These are phyloP conservation scores for Trichoderma atroviride DNA, from an alignment of 2,329 filamentous ascomycete genomes.

Conservation along the genomic window DNA sequence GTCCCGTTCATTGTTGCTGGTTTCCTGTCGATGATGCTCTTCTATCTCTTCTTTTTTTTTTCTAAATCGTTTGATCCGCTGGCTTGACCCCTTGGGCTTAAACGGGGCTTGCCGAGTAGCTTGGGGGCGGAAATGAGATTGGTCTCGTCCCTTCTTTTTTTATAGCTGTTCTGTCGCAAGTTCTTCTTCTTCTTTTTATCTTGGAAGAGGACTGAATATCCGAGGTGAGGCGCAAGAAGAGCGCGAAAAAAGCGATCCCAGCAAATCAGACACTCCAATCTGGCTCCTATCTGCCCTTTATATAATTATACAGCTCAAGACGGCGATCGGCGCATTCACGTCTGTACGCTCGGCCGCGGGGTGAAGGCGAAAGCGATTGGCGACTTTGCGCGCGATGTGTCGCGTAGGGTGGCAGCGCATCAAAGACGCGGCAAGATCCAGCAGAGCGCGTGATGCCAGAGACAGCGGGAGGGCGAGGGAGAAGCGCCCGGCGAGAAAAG, in stretches of 20 bases:
- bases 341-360: slow-evolving; percentile 6
- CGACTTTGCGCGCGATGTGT: slow-evolving; percentile 11
- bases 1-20: slow-evolving; percentile 48
- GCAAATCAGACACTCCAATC: background rate
- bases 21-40: background rate
- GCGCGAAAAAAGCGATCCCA: background rate
- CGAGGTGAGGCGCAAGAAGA: background rate
- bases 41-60: background rate
- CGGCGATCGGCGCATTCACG: background rate
- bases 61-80: background rate
- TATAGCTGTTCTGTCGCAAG: background rate
- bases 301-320: background rate
- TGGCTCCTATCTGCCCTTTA: background rate
- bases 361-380: slow-evolving; percentile 17
- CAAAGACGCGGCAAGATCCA: slow-evolving; percentile 29
- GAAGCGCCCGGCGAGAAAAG: slow-evolving; percentile 1
- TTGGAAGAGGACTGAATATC: background rate
- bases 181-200: background rate
- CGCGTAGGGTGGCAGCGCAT: slow-evolving; percentile 35
- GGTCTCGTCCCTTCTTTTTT: background rate
- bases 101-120: slow-evolving; percentile 5
- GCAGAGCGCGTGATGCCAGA: slow-evolving; percentile 27
- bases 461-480: background rate
- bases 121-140: background rate
- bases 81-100: background rate